Evolutionary conservation across 805 yeast genomes (phyloP), one percentile per base, ranked within the genome.

Genomic region (Candida bentonensis): DNA sequence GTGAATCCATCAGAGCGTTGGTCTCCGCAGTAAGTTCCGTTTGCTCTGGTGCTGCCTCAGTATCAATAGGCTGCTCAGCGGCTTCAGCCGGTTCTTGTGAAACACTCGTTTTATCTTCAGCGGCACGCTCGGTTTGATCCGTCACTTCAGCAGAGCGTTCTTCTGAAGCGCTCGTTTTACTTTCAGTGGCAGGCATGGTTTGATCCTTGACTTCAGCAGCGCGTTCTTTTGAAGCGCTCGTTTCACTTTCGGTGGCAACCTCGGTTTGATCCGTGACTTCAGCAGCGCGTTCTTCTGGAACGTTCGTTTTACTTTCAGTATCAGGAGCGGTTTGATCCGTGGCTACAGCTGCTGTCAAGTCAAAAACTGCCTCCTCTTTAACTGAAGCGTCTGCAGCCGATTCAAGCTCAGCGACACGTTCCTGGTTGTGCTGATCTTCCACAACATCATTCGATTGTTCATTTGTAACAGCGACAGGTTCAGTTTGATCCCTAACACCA

Each of bases 31-130:
- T n/a, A n/a, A n/a, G n/a, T n/a, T n/a, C n/a, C n/a, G n/a, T n/a
- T n/a, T n/a, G n/a, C n/a, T n/a, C n/a, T n/a, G n/a, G n/a, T n/a
- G n/a, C n/a, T n/a, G n/a, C n/a, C n/a, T n/a, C n/a, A n/a, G n/a
- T n/a, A n/a, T n/a, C n/a, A n/a, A n/a, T n/a, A n/a, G n/a, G n/a
- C n/a, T n/a, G n/a, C n/a, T n/a, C n/a, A n/a, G 43, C 51, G 47
- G 21, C 45, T 41, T 39, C 49, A 47, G 11, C 51, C 41, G 40
- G 50, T 48, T 39, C 27, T 5, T 33, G 21, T 22, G 34, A 25
- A 2, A 21, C 41, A 15, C 17, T 9, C 2, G 40, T 30, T 21
- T 33, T 22, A 3, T 40, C 40, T 25, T 42, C 41, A 25, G 41
- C 36, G 13, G 21, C 40, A 13, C 22, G 33, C 41, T 39, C 20